Evolutionary conservation across 352 stramenopile genomes (phyloP).

Genomic region (Thraustochytrium striatum): DNA sequence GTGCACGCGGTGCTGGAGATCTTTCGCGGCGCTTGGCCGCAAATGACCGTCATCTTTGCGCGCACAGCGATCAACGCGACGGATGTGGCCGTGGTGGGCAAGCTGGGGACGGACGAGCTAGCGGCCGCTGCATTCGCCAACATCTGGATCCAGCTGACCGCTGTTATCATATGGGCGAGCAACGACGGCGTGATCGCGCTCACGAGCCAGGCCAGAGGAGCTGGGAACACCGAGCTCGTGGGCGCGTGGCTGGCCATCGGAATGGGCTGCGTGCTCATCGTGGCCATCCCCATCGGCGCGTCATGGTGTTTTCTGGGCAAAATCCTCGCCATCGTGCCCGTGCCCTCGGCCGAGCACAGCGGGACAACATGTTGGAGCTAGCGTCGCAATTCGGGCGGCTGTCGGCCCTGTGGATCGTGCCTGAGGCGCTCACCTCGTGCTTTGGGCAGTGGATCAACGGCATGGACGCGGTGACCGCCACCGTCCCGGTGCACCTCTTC

Average conservation of each 20-base stretch:
- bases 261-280: background rate
- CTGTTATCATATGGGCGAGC: slow-evolving; percentile 72
- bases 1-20: background rate
- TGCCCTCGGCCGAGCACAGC: slow-evolving; percentile 52
- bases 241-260: slow-evolving; percentile 63
- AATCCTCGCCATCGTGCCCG: slow-evolving; percentile 56
- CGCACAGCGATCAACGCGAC: slow-evolving; percentile 54
- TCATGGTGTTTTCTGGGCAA: slow-evolving; percentile 72
- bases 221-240: slow-evolving; percentile 69
- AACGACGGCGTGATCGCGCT: slow-evolving; percentile 68
- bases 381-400: slow-evolving; percentile 65
- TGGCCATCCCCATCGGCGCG: slow-evolving; percentile 65
- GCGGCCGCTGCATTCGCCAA: slow-evolving; percentile 69
- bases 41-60: slow-evolving; percentile 28
- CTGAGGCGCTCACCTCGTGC: slow-evolving; percentile 70
- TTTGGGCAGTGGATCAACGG: slow-evolving; percentile 73
- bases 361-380: slow-evolving; percentile 56
- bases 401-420: slow-evolving; percentile 69
- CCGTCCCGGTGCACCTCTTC: slow-evolving; percentile 63
- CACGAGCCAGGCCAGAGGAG: slow-evolving; percentile 73
- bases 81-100: slow-evolving; percentile 68
- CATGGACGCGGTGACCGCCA: slow-evolving; percentile 71
- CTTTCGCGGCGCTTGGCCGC: background rate
- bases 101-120: slow-evolving; percentile 68
- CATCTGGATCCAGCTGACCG: slow-evolving; percentile 70